These are phyloP conservation scores for Chenopodium berlandieri DNA, from an alignment of 148 eudicot species.

Conservation along the genomic window DNA sequence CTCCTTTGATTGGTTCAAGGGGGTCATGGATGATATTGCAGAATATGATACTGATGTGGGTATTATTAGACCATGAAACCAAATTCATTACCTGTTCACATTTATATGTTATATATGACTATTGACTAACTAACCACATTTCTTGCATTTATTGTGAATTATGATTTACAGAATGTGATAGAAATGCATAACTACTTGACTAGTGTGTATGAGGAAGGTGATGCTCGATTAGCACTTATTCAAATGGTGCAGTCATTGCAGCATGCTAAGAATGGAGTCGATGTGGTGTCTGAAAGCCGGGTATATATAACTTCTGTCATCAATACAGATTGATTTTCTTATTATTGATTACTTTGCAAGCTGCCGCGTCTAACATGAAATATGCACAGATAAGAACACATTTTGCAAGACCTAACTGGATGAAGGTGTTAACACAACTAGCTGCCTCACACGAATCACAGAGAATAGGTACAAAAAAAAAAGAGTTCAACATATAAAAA, in stretches of 20 bases:
- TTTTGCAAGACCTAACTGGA: no score
- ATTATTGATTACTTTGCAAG: background rate
- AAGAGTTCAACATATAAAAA: no score
- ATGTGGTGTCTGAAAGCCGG: constrained; percentile 90
- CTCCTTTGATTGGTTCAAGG: constrained; percentile 94
- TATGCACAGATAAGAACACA: constrained; percentile 65
- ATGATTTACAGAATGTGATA: constrained; percentile 57
- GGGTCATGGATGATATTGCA: constrained; percentile 88
- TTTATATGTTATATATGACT: no score
- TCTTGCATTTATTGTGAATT: background rate
- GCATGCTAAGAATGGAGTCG: constrained; percentile 94
- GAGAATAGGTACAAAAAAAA: no score
- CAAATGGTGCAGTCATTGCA: constrained; percentile 90
- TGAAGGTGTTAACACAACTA: no score
- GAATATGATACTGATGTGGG: constrained; percentile 68
- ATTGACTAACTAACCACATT: background rate
- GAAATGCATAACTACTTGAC: constrained; percentile 98
- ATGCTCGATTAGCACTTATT: constrained; percentile 95
- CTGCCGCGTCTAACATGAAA: constrained; percentile 6
- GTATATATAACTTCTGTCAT: constrained; percentile 33
- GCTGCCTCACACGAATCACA: no score
- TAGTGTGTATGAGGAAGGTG: constrained; percentile 96
- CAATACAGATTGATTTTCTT: background rate
- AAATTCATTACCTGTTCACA: background rate
- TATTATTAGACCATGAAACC: constrained; percentile 7